phyloP scores from a whole-genome alignment of 164 flowering plant species.

The Nymphaea colorata region DNA sequence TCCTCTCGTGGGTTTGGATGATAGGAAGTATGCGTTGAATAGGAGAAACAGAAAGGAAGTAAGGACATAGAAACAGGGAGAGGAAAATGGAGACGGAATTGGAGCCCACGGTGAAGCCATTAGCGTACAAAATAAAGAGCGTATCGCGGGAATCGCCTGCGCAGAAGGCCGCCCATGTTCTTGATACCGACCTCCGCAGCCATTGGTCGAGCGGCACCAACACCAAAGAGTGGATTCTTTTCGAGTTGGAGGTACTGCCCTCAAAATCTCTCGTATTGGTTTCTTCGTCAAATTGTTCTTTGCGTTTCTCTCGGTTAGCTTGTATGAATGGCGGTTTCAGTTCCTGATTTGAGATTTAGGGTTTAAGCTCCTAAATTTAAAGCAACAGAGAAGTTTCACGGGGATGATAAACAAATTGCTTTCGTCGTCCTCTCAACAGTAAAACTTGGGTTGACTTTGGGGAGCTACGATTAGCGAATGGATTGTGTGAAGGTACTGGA shows the following conservation, averaged over 20 bases:
- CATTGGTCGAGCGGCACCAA: slow-evolving; percentile 94
- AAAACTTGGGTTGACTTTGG: no score
- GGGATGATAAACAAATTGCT: no score
- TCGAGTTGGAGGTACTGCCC: slow-evolving; percentile 61
- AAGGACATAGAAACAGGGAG: neutral
- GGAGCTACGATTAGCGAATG: no score
- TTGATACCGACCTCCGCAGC: slow-evolving; percentile 79
- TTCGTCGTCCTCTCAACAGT: no score
- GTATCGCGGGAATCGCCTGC: slow-evolving; percentile 73
- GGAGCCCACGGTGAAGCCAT: slow-evolving; percentile 71
- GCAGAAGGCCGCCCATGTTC: slow-evolving; percentile 67
- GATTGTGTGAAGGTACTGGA: no score
- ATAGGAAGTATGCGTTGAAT: neutral
- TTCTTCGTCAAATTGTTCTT: no score
- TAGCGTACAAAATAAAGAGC: slow-evolving; percentile 67
- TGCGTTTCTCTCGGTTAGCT: no score
- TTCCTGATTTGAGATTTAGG: no score
- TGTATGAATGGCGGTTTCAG: no score
- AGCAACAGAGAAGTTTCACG: no score
- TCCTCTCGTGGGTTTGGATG: neutral
- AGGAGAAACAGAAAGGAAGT: neutral
- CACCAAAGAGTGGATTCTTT: slow-evolving; percentile 91
- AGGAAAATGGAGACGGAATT: slow-evolving; percentile 61
- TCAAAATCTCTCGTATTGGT: neutral
- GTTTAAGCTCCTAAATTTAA: no score